Evolutionary conservation across 164 flowering plant genomes (phyloP).

Genomic region (Dillenia suffruticosa): DNA sequence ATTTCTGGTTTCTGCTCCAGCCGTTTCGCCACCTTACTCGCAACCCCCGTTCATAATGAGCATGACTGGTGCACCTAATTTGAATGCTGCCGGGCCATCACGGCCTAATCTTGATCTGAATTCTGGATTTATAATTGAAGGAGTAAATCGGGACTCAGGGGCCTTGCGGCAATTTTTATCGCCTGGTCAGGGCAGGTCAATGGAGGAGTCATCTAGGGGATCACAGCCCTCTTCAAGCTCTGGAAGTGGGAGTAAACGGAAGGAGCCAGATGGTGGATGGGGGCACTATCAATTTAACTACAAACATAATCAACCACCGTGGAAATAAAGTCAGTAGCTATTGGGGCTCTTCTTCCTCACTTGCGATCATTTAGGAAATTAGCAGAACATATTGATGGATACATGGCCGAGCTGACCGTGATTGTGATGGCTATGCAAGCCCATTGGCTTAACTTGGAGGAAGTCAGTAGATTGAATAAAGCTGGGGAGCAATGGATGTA

Average conservation of each 20-base stretch:
- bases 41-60: slow-evolving; percentile 48
- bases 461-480: slow-evolving; percentile 33
- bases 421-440: slow-evolving; percentile 16
- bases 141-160: slow-evolving; percentile 29
- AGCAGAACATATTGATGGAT: slow-evolving; percentile 1
- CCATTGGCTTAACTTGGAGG: slow-evolving; percentile 22
- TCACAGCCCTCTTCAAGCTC: slow-evolving; percentile 42
- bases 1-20: slow-evolving; percentile 35
- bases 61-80: slow-evolving; percentile 27
- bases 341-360: slow-evolving; percentile 4
- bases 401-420: slow-evolving; percentile 10
- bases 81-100: slow-evolving; percentile 36
- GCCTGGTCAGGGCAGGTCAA: slow-evolving; percentile 33
- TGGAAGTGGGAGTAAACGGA: slow-evolving; percentile 51
- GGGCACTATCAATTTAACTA: slow-evolving; percentile 34
- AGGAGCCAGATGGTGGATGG: slow-evolving; percentile 81
- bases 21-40: slow-evolving; percentile 33
- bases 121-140: slow-evolving; percentile 37
- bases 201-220: slow-evolving; percentile 45
- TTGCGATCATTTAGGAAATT: slow-evolving; percentile 13
- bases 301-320: slow-evolving; percentile 56
- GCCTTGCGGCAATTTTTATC: slow-evolving; percentile 27
- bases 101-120: slow-evolving; percentile 54
- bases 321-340: slow-evolving; percentile 28
- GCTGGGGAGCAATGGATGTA: slow-evolving; percentile 25